Evolutionary conservation across 2,329 filamentous ascomycete species (phyloP).

Genomic region (Cladophialophora chaetospira): DNA sequence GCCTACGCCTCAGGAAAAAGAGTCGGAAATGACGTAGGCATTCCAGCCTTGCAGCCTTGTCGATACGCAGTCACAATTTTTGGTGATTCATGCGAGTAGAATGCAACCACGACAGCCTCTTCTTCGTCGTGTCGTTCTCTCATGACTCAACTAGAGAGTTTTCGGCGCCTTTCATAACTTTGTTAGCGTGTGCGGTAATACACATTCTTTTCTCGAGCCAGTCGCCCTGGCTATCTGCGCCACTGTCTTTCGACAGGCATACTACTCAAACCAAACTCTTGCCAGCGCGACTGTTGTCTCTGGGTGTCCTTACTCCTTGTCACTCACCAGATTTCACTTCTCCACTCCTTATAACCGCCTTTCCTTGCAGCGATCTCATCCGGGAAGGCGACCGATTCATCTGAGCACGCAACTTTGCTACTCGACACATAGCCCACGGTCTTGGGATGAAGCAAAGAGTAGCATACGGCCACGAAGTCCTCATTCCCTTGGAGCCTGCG

Average conservation of each 20-base stretch:
- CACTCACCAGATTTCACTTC: not conserved
- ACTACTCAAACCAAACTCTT: not conserved
- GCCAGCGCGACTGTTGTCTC: not conserved
- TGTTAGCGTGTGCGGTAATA: constrained; percentile 1
- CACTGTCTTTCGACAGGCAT: constrained; percentile 14
- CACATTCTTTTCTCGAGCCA: constrained; percentile 3
- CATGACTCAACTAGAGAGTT: too few species aligned
- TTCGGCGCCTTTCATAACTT: too few species aligned
- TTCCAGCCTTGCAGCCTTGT: not conserved
- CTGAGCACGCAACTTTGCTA: not conserved
- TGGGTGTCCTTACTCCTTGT: too few species aligned
- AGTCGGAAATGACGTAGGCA: too few species aligned
- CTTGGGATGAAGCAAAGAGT: constrained; percentile 7
- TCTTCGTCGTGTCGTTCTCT: too few species aligned
- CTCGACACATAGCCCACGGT: not conserved
- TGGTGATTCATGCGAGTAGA: not conserved
- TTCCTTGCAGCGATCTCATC: not conserved
- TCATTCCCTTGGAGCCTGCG: constrained; percentile 5
- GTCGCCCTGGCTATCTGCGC: constrained; percentile 21
- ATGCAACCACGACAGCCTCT: too few species aligned
- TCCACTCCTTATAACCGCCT: not conserved
- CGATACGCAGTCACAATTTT: not conserved
- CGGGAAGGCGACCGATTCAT: not conserved
- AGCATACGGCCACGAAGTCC: not conserved
- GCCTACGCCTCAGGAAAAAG: too few species aligned